phyloP scores from a whole-genome alignment of 352 stramenopile species.

The Globisporangium solare region DNA sequence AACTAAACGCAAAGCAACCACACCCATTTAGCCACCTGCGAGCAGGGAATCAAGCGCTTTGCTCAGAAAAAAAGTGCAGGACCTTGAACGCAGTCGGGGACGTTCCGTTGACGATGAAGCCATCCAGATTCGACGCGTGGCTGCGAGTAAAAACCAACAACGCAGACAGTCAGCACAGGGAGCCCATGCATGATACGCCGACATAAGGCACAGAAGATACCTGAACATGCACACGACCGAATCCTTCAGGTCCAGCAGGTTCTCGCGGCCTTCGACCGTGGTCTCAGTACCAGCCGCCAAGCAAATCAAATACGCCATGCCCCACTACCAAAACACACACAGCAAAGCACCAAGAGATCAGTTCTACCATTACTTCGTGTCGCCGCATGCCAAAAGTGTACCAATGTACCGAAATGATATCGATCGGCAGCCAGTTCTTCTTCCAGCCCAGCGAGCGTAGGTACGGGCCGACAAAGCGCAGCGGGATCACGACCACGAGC shows the following conservation, averaged over 20 bases:
- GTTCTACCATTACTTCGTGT: neutral
- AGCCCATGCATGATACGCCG: neutral
- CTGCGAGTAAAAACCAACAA: constrained; percentile 12
- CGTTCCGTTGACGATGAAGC: constrained; percentile 73
- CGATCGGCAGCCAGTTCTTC: constrained; percentile 80
- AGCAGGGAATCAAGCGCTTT: neutral
- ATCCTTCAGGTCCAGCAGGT: constrained; percentile 49
- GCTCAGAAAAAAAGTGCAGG: neutral
- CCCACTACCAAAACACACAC: constrained; percentile 8
- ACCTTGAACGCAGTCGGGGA: constrained; percentile 73
- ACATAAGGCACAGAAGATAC: constrained; percentile 16
- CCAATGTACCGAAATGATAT: constrained; percentile 50
- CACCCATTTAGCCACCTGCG: neutral
- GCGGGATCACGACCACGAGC: constrained; percentile 54
- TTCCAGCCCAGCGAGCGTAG: constrained; percentile 49
- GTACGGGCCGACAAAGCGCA: constrained; percentile 54
- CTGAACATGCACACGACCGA: constrained; percentile 83
- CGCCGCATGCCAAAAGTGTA: neutral
- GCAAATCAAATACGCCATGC: constrained; percentile 36
- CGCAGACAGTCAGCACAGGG: neutral
- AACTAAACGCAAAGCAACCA: constrained; percentile 33
- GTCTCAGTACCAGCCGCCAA: constrained; percentile 46
- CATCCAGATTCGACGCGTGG: constrained; percentile 81
- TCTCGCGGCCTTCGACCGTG: constrained; percentile 41
- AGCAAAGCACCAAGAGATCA: neutral